Base-by-base conservation (phyloP, 2,329 filamentous ascomycete genomes). In the Acephala macrosclerotiorum region DNA sequence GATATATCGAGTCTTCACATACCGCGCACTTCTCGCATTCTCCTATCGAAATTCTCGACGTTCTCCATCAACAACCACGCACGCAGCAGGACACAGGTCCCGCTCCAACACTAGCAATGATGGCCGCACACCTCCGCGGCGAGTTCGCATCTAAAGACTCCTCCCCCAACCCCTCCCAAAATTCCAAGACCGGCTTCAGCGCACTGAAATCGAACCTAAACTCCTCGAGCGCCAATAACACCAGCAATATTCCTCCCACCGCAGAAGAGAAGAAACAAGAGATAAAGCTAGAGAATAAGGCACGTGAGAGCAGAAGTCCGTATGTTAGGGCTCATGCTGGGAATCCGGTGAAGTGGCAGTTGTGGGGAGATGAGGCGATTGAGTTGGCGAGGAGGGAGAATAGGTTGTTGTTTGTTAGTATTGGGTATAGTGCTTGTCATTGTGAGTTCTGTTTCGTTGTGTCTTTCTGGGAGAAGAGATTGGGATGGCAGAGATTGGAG, bases 361-460 rank as follows among this genome's bases (percentile, higher is more conserved):
- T 93, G 66, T 92, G 97, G 84, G 91, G 91, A 71, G 84, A 90
- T 25, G 89, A 94, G 74, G 88, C 93, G 18, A 83, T 97, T 61
- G 86, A 87, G 69, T 84, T 94, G 57, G 95, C 96, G 18, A 91
- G 88, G 77, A 87, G 84, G 72, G 88, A 94, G 72, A 96, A 98
- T 78, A 92, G 94, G 75, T 84, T 97, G 65, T 89, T 99, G 66
- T 98, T 97, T 76, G 83, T 98, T 68, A 96, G 95, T 77, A 94
- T 98, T 75, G 96, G 96, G 58, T 99, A 97, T 82, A 91, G 91
- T 22, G 94, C 96, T 49, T 98, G 96, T 77, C 95, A 98, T 81
- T 97, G 96, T 96, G 81, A 76, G 91, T 82, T 47, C 29, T 29
- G 60, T 45, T 40, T 33, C 66, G 11, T 20, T 26, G 47, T 59